A percentile compares a stretch with the other conserved stretches of the same genome.
These are phyloP conservation scores for Colletotrichum sp. DNA, from an alignment of 2,329 filamentous ascomycete species.

Conservation along the genomic window DNA sequence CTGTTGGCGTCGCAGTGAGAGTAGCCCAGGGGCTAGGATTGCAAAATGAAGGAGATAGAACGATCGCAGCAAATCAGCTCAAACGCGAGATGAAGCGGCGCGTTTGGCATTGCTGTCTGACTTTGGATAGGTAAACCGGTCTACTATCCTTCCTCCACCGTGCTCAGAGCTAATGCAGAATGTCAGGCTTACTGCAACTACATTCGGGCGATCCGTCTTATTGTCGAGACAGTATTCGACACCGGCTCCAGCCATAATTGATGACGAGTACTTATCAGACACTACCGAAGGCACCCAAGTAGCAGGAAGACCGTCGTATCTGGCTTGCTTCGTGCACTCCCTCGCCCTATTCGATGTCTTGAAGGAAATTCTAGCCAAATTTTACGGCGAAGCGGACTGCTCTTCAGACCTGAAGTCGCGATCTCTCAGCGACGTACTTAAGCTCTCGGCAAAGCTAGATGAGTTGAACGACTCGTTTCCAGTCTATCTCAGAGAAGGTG, in stretches of 20 bases:
- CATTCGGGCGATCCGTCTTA: conserved; percentile 31
- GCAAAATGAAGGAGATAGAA: conserved; percentile 17
- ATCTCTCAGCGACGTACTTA: background rate
- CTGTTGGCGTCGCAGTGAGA: conserved; percentile 32
- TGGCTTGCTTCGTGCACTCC: conserved; percentile 27
- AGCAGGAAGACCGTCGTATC: conserved; percentile 20
- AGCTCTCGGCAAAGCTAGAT: background rate
- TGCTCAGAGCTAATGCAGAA: background rate
- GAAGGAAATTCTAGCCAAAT: background rate
- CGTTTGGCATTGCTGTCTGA: conserved; percentile 34
- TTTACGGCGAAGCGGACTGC: background rate
- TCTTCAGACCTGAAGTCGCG: background rate
- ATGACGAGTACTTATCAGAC: conserved; percentile 32
- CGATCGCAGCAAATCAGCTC: conserved; percentile 21
- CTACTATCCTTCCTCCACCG: rapidly evolving
- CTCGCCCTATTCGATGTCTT: conserved; percentile 22
- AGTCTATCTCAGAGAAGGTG: background rate
- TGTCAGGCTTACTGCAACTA: conserved; percentile 27
- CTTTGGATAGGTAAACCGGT: conserved; percentile 29
- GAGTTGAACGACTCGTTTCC: background rate
- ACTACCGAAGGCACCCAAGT: conserved; percentile 28
- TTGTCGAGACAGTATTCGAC: conserved; percentile 13
- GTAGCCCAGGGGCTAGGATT: conserved; percentile 33
- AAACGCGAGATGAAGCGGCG: conserved; percentile 32
- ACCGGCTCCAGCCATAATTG: conserved; percentile 28